Conservation (phyloP, 305 asterid genomes). For the Fraxinus dipetala region DNA sequence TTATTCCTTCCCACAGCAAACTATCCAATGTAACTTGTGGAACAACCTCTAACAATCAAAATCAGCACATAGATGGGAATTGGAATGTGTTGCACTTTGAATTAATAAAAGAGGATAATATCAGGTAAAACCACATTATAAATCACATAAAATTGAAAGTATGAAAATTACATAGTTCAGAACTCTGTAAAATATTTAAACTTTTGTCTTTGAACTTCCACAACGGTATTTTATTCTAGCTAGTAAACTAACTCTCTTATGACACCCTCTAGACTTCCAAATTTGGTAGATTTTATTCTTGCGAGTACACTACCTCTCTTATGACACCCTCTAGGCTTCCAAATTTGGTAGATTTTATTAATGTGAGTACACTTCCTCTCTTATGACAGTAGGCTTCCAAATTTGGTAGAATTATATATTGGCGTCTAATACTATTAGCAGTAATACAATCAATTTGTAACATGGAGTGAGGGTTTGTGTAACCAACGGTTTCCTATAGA, state of each 20-base stretch:
- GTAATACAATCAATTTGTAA: not conserved
- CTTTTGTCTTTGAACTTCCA: not conserved
- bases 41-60: not conserved
- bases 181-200: not conserved
- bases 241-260: not conserved
- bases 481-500: not conserved
- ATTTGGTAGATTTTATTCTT: not conserved
- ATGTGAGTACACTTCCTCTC: not conserved
- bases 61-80: not conserved
- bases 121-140: not conserved
- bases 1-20: slow-evolving; percentile 7
- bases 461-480: not conserved
- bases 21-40: not conserved
- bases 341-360: not conserved
- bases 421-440: not conserved
- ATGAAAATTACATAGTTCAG: not conserved
- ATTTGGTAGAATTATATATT: not conserved
- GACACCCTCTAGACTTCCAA: not conserved
- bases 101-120: not conserved
- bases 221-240: not conserved
- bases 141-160: not conserved
- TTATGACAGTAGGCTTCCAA: not conserved
- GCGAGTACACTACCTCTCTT: not conserved
- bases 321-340: not conserved
- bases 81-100: not conserved